These are phyloP conservation scores for Psidium guajava DNA, from an alignment of 345 rosid species.

Conservation along the genomic window DNA sequence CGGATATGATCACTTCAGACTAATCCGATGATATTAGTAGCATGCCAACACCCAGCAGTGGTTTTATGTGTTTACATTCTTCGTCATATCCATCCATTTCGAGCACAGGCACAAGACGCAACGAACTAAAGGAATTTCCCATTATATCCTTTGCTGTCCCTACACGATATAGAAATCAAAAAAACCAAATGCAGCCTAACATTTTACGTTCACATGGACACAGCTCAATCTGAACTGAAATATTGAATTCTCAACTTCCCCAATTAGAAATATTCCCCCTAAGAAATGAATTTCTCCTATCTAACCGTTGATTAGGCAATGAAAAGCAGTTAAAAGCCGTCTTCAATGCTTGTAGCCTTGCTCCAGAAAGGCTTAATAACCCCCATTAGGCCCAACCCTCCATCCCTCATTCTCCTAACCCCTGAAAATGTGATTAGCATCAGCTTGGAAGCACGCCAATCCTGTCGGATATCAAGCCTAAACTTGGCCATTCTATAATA, in stretches of 20 bases:
- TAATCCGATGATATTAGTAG: neutral
- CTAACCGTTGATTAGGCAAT: neutral
- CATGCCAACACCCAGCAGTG: neutral
- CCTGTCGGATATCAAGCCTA: neutral
- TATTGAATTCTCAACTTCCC: neutral
- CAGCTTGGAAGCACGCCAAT: neutral
- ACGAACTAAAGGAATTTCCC: neutral
- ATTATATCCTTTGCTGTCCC: neutral
- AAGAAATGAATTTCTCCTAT: neutral
- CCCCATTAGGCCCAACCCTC: neutral
- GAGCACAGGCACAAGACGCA: accelerated
- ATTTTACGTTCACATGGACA: neutral
- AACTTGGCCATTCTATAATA: neutral
- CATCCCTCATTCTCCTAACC: neutral
- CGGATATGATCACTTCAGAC: neutral
- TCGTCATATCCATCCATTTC: neutral
- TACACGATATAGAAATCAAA: neutral
- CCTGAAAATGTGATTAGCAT: neutral
- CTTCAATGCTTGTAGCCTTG: neutral
- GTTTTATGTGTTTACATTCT: neutral
- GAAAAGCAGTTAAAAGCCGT: neutral
- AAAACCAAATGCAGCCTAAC: neutral
- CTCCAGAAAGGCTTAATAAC: neutral
- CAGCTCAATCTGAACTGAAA: neutral
- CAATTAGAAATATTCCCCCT: neutral